Base-by-base conservation (phyloP, 1,139 yeast species). In the Lodderomyces beijingensis region DNA sequence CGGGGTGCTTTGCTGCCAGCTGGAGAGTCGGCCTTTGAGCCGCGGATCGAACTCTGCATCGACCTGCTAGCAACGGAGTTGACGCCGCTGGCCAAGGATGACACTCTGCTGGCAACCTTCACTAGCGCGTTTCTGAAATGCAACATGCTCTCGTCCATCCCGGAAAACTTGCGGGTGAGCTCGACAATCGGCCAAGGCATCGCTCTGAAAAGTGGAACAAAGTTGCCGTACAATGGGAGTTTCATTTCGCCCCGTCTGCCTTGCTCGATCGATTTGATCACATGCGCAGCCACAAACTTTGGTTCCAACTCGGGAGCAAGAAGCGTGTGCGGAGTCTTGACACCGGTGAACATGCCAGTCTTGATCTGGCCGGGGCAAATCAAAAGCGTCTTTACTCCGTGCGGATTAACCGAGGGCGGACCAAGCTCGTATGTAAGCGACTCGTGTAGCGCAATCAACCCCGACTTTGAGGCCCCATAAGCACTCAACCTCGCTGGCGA, bases 401-500 rank as follows among this genome's bases (percentile, higher is more conserved):
- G 57, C 0, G 58, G 53, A 34, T 57, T 60, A 25, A 66, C 43
- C 4, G 70, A 57, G 0, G 79, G 79, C 0, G 73, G 63, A 0
- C 79, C 79, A 24, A 86, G 52, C 50, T 85, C 94, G 43, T 77
- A 76, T 0, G 87, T 77, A 25, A 89, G 60, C 1, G 91, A 79
- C 50, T 86, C 95, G 51, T 89, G 96, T 29, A 88, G 59, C 0
- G 93, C 88, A 33, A 89, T 72, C 19, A 86, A 56, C 0, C 95
- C 96, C 0, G 95, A 81, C 54, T 89, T 89, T 6, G 94, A 75
- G 0, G 96, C 95, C 0, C 96, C 95, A 48, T 89, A 89, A 0
- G 85, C 85, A 44, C 84, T 74, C 36, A 86, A 62, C 21, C 80
- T 63, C 5, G 95, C 91, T 0, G 96, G 96, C 0, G 94, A 74